phyloP scores from a whole-genome alignment of 2,329 filamentous ascomycete genomes.

The Helminthosporium solani region DNA sequence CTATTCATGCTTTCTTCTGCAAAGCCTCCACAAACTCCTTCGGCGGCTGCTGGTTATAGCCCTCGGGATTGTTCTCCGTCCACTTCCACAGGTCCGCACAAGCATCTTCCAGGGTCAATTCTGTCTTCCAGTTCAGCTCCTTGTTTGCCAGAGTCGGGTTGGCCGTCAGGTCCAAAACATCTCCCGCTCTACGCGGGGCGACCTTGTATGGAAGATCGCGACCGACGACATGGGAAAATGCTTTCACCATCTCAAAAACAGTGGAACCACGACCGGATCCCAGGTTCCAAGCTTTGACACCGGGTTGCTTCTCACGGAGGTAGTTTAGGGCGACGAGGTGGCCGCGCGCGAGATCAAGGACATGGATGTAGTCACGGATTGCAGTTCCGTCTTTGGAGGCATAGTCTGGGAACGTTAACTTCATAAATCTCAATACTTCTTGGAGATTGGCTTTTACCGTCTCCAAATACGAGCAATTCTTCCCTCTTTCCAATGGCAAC shows the following conservation, averaged over 20 bases:
- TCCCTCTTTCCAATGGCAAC: slow-evolving; percentile 93
- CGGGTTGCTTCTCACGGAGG: slow-evolving; percentile 78
- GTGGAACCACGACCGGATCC: slow-evolving; percentile 93
- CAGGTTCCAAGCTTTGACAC: slow-evolving; percentile 93
- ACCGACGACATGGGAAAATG: slow-evolving; percentile 85
- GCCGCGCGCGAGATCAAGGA: slow-evolving; percentile 82
- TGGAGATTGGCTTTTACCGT: slow-evolving; percentile 60
- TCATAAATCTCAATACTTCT: neutral
- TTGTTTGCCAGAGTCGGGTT: slow-evolving; percentile 83
- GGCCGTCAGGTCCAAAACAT: slow-evolving; percentile 92
- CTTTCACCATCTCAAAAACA: slow-evolving; percentile 95
- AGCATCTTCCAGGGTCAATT: slow-evolving; percentile 86
- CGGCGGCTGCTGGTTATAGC: slow-evolving; percentile 90
- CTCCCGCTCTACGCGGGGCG: slow-evolving; percentile 76
- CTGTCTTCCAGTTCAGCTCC: slow-evolving; percentile 90
- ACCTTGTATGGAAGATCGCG: slow-evolving; percentile 85
- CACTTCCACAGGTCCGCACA: slow-evolving; percentile 95
- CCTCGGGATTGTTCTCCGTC: slow-evolving; percentile 95
- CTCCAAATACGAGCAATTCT: slow-evolving; percentile 91
- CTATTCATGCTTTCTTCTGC: slow-evolving; percentile 32
- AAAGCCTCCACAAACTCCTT: slow-evolving; percentile 68
- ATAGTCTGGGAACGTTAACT: slow-evolving; percentile 67
- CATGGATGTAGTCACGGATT: slow-evolving; percentile 98
- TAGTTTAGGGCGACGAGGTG: slow-evolving; percentile 89
- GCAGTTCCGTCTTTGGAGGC: slow-evolving; percentile 84